phyloP scores from a whole-genome alignment of 257 asterid species.

The Solanum rostratum region DNA sequence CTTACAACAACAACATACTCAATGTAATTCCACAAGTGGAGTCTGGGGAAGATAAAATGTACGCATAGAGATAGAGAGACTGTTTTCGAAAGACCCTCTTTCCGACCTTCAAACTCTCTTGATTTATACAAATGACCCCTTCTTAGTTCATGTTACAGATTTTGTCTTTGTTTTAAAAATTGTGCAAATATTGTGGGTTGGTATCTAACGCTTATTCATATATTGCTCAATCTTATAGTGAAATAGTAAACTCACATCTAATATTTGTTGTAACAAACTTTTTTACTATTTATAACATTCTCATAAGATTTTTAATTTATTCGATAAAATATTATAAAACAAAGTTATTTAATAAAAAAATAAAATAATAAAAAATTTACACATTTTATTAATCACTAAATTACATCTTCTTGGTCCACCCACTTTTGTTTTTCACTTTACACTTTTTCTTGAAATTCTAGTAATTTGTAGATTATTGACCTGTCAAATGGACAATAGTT shows the following conservation, averaged over 20 bases:
- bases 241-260: too few relatives aligned
- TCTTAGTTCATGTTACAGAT: background rate
- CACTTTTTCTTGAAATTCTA: slow-evolving; percentile 25
- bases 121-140: background rate
- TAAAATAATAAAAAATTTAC: too few relatives aligned
- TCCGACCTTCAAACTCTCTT: background rate
- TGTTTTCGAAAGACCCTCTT: too few relatives aligned
- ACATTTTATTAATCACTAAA: background rate
- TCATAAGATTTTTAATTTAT: too few relatives aligned
- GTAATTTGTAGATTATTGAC: slow-evolving; percentile 7
- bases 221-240: background rate
- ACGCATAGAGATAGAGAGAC: too few relatives aligned
- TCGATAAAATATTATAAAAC: too few relatives aligned
- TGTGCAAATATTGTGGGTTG: background rate
- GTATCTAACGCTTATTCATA: background rate
- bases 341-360: too few relatives aligned
- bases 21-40: too few relatives aligned
- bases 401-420: background rate
- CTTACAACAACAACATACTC: too few relatives aligned
- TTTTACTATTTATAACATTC: too few relatives aligned
- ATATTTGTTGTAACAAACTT: too few relatives aligned
- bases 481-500: slow-evolving; percentile 11
- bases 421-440: slow-evolving; percentile 5
- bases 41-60: too few relatives aligned
- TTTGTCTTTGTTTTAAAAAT: background rate